Conservation (phyloP, 768 basidiomycete genomes). For the Leucosporidium yakuticum region DNA sequence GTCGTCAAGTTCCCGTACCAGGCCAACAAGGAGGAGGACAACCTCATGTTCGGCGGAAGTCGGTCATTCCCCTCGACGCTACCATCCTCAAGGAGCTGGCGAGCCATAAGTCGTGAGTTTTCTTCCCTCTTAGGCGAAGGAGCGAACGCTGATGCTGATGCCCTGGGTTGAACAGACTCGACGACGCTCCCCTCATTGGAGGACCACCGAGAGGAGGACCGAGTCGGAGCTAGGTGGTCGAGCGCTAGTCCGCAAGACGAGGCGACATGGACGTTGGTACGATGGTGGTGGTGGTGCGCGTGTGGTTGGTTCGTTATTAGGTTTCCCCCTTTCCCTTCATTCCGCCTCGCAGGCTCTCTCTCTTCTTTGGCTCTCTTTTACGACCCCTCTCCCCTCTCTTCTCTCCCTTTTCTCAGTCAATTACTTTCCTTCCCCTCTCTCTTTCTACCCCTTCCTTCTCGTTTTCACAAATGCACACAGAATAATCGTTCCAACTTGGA, state of each 20-base stretch:
- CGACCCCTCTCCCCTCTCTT: neutral
- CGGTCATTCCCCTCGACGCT: conserved; percentile 87
- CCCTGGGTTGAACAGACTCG: conserved; percentile 7
- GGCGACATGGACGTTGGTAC: neutral
- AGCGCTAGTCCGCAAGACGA: neutral
- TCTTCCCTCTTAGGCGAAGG: neutral
- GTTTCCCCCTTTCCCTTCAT: neutral
- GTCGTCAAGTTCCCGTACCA: conserved; percentile 12
- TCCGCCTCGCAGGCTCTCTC: neutral
- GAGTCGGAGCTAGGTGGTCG: neutral
- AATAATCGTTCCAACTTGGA: too few species aligned
- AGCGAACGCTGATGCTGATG: neutral
- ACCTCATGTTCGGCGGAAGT: conserved; percentile 86
- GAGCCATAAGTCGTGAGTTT: conserved; percentile 33
- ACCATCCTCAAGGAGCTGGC: conserved; percentile 67
- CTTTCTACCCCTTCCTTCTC: too few species aligned
- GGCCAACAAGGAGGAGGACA: conserved; percentile 17
- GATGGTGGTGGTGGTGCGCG: neutral
- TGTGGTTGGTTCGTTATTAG: neutral
- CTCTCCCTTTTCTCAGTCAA: neutral
- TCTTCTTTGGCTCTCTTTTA: neutral
- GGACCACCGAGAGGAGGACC: neutral
- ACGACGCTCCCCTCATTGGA: conserved; percentile 24
- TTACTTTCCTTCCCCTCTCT: neutral
- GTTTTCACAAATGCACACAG: too few species aligned